Evolutionary conservation across 2,329 filamentous ascomycete species (phyloP).

Genomic region (Verticillium nubilum): DNA sequence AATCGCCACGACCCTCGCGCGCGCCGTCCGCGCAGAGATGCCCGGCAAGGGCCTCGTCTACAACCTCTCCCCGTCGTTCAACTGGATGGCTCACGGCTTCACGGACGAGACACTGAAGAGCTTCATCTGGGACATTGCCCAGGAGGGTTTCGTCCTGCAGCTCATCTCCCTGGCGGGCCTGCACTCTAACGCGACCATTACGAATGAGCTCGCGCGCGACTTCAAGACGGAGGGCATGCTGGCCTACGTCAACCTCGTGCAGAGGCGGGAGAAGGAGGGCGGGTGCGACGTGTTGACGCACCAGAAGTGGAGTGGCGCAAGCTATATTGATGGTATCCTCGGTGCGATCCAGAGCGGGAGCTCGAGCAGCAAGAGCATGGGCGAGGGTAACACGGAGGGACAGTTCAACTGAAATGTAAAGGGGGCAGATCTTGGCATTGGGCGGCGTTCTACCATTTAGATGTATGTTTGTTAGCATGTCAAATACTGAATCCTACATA

Average conservation of each 20-base stretch:
- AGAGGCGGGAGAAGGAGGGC: constrained; percentile 82
- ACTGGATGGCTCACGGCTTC: constrained; percentile 97
- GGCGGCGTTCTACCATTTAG: constrained; percentile 2
- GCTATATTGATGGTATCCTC: constrained; percentile 81
- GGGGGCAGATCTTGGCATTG: constrained; percentile 2
- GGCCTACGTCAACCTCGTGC: constrained; percentile 92
- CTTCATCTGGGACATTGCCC: constrained; percentile 95
- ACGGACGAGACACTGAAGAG: constrained; percentile 73
- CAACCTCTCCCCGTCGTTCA: constrained; percentile 94
- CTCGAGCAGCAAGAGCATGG: constrained; percentile 87
- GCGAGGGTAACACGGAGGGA: constrained; percentile 84
- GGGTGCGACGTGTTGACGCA: constrained; percentile 91
- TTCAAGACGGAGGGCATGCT: constrained; percentile 95
- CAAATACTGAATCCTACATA: too few species aligned
- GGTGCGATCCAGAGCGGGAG: constrained; percentile 89
- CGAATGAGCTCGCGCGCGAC: constrained; percentile 67
- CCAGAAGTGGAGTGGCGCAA: constrained; percentile 73
- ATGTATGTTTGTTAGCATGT: too few species aligned
- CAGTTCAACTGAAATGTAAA: constrained; percentile 42
- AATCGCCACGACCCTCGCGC: constrained; percentile 70
- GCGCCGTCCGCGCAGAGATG: constrained; percentile 62
- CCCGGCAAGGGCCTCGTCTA: constrained; percentile 91
- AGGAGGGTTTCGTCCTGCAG: constrained; percentile 73
- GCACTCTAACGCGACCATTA: constrained; percentile 59
- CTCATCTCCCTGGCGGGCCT: constrained; percentile 62